Evolutionary conservation across 106 monocot genomes (phyloP), one percentile per base, ranked within the genome.

Genomic region (Iris macrosiphon): DNA sequence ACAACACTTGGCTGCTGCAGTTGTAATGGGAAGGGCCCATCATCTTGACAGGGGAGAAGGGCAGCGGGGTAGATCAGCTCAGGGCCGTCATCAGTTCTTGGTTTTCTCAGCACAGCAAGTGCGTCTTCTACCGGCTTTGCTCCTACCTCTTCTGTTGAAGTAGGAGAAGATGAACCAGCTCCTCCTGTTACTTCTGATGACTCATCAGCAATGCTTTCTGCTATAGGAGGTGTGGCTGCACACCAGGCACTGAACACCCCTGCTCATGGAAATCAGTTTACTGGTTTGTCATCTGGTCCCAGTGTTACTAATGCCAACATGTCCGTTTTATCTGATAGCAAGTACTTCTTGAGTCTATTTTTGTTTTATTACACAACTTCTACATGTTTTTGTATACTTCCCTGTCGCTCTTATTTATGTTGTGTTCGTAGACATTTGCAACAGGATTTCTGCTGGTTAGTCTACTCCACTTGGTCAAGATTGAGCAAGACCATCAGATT

Each of bases 1-100:
- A 6, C 87, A 87, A 27, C 87, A 87, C 63, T 62, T 87, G 51
- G 81, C 81, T 20, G 81, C 86, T 31, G 77, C 86, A 52, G 80
- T 81, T 29, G 66, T 81, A 45, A 81, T 77, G 74, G 74, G 81
- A 27, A 73, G 87, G 55, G 45, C 77, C 6, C 77, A 78, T 59
- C 70, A 78, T 25, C 35, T 74, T 35, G 73, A 62, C 24, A 74
- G 81, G 71, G 68, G 82, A 52, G 84, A 82, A 33, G 85, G 78
- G 1, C 64, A 65, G 14, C 69, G 74, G 41, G 62, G 69, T 19
- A 78, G 85, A 48, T 72, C n/a, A n/a, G 68, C 64, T 30, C 79
- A 79, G 40, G 63, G 68, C 38, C 81, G 63, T 12, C 72, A 79
- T 33, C 96, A 87, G 15, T 72, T 75, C 64, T 29, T 90, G 57